These are phyloP conservation scores for Bassia scoparia DNA, from an alignment of 148 eudicot species.

Conservation along the genomic window DNA sequence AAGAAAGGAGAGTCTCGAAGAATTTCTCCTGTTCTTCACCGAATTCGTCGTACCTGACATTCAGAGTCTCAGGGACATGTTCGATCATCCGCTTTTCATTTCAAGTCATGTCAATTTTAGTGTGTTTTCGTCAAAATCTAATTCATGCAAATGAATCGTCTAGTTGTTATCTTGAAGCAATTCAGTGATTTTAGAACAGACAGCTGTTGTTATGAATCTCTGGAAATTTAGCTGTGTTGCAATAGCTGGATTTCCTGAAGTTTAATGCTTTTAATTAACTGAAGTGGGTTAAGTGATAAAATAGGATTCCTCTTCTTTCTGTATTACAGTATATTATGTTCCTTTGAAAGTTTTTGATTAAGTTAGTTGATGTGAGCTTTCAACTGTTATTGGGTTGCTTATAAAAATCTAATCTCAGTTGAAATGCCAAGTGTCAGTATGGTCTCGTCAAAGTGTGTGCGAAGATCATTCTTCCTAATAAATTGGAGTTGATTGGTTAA, in stretches of 20 bases:
- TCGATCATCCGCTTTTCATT: too few relatives aligned
- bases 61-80: too few relatives aligned
- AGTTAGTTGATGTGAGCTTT: neutral
- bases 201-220: neutral
- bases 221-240: constrained; percentile 11
- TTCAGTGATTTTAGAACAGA: too few relatives aligned
- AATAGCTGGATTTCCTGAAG: constrained; percentile 1
- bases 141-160: too few relatives aligned
- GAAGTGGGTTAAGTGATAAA: neutral
- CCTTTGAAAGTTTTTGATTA: constrained; percentile 1
- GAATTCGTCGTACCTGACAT: too few relatives aligned
- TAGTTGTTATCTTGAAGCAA: too few relatives aligned
- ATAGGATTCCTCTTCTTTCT: neutral
- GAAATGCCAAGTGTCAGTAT: neutral
- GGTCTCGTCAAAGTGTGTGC: too few relatives aligned
- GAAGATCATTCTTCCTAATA: too few relatives aligned
- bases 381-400: neutral
- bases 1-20: too few relatives aligned
- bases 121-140: too few relatives aligned
- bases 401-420: neutral
- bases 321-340: neutral
- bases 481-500: neutral
- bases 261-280: neutral
- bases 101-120: too few relatives aligned
- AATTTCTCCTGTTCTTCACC: too few relatives aligned